phyloP scores from a whole-genome alignment of 2,329 filamentous ascomycete species.

The Penicillium sp. region DNA sequence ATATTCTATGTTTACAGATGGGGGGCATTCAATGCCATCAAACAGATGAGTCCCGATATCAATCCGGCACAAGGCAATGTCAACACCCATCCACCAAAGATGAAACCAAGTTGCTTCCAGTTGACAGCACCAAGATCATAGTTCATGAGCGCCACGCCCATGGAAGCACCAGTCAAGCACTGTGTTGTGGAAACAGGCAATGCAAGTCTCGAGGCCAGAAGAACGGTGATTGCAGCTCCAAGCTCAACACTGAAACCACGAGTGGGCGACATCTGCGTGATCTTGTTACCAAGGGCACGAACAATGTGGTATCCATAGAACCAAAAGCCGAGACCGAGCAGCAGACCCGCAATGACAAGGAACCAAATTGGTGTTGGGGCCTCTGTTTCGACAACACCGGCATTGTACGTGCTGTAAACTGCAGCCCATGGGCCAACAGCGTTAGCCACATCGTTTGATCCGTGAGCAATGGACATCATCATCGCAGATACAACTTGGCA shows the following conservation, averaged over 20 bases:
- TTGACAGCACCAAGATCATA: slow-evolving; percentile 45
- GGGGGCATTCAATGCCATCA: slow-evolving; percentile 47
- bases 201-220: slow-evolving; percentile 35
- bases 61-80: slow-evolving; percentile 47
- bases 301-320: slow-evolving; percentile 46
- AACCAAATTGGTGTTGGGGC: slow-evolving; percentile 43
- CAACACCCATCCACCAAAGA: slow-evolving; percentile 48
- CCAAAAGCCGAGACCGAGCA: slow-evolving; percentile 45
- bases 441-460: slow-evolving; percentile 49
- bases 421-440: slow-evolving; percentile 45
- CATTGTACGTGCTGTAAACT: slow-evolving; percentile 38
- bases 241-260: slow-evolving; percentile 39
- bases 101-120: slow-evolving; percentile 45
- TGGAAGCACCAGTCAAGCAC: slow-evolving; percentile 36
- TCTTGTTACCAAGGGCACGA: slow-evolving; percentile 42
- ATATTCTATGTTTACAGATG: slow-evolving; percentile 24
- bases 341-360: slow-evolving; percentile 37
- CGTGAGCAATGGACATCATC: slow-evolving; percentile 48
- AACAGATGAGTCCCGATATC: slow-evolving; percentile 41
- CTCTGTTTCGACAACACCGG: slow-evolving; percentile 32
- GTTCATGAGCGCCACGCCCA: slow-evolving; percentile 42
- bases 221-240: slow-evolving; percentile 42
- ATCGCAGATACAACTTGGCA: slow-evolving; percentile 44
- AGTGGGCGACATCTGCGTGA: slow-evolving; percentile 42
- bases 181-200: slow-evolving; percentile 42